Base-by-base conservation (phyloP, 331 rosid species). In the Pyracantha coccinea region DNA sequence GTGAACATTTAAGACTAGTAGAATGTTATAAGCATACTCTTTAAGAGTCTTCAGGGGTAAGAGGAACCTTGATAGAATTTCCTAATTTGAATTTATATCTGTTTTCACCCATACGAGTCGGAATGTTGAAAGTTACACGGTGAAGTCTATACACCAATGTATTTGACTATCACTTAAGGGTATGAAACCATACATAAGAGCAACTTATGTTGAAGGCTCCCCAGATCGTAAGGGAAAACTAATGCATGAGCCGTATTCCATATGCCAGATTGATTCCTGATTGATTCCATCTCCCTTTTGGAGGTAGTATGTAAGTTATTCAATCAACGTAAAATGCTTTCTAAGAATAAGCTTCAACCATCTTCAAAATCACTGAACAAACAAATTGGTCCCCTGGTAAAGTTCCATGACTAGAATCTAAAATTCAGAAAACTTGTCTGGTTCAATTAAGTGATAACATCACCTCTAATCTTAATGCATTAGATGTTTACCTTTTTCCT, bases 401-500 rank as follows among this genome's bases (percentile, higher is more conserved):
- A 31, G 23, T 24, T 72, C 21, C 41, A 14, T 38, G 31, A 24
- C 8, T 66, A 53, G 24, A 68, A 25, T 45, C 33, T 15, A 68
- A 68, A 33, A 17, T 41, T 35, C 67, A 2, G 16, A 53, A 2
- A 19, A 28, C 6, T 3, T 7, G 20, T 24, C n/a, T 52, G 29
- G 17, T 76, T 58, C 32, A 20, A 28, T 0, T 16, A 38, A 54
- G 16, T 28, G 31, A 66, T 17, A 54, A 75, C 1, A 10, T 31
- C 10, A 28, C 10, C 27, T 29, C 24, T 38, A 53, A 21, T 47
- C 32, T 38, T 63, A 67, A 71, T 28, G 58, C 31, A 66, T 19
- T 16, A 68, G 69, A 64, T 9, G 64, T 68, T 71, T 58, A 92
- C 99, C 97, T 79, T 87, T 94, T 84, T 88, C 90, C 71, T 84